Base-by-base conservation (phyloP, 2,329 filamentous ascomycete species). In the Celoporthe dispersa region DNA sequence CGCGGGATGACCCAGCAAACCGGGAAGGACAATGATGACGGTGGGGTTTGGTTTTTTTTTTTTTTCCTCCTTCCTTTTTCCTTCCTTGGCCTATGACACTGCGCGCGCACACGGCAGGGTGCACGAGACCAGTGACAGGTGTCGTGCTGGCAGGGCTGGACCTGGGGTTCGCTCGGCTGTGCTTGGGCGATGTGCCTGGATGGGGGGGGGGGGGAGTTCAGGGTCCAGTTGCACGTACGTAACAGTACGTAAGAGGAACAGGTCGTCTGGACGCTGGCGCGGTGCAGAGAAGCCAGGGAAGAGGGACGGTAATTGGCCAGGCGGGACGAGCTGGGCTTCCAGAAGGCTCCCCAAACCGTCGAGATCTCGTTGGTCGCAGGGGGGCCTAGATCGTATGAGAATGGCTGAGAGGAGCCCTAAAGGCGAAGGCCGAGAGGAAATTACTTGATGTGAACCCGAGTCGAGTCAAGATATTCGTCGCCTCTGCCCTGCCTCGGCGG, bases 181-280 rank as follows among this genome's bases (percentile, higher is more conserved):
- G 22, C 22, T 39, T 39, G 35, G 33, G 22, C 3, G 33, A 28
- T 51, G n/a, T 41, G 62, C 16, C 31, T 48, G 25, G n/a, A 11
- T 35, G 37, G 64, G 53, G 53, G 35, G n/a, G 28, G 48, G 9
- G 11, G 8, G 57, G n/a, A n/a, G n/a, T 61, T 68, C 68, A 68
- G 71, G 66, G 68, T 72, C 64, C 70, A 60, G 69, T 73, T 74
- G 74, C 65, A 67, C 71, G 77, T 78, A 78, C 77, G 76, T 78
- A 79, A 78, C 69, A 76, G 70, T 77, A 75, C 74, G 74, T 77
- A 77, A 77, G 51, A 72, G 41, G 39, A 64, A 64, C 39, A 28
- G 37, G 16, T 19, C 62, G 55, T 37, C 63, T 48, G 48, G 51
- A 65, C 48, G 65, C 68, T 68, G 70, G 64, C 33, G 64, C 65